These are phyloP conservation scores for Elaphomyces granulatus DNA, from an alignment of 495 filamentous ascomycete species.

Conservation along the genomic window DNA sequence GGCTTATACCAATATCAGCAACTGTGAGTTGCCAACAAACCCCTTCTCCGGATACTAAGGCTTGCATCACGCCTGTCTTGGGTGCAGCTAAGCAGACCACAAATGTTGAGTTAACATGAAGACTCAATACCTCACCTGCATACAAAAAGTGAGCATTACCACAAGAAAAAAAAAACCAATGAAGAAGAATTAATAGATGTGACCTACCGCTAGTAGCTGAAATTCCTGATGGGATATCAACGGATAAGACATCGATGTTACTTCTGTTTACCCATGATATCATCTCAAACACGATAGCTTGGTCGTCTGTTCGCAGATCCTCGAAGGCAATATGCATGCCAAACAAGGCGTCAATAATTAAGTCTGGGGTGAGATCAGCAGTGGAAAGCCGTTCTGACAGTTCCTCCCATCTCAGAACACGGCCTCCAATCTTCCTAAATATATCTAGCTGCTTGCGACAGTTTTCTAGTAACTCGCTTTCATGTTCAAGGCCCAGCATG, in stretches of 20 bases:
- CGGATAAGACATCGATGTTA: slow-evolving; percentile 59
- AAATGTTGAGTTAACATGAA: slow-evolving; percentile 60
- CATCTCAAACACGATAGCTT: slow-evolving; percentile 65
- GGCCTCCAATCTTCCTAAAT: slow-evolving; percentile 62
- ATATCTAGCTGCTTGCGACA: slow-evolving; percentile 61
- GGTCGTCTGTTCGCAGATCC: slow-evolving; percentile 65
- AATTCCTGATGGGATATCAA: slow-evolving; percentile 79
- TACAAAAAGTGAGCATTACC: no score
- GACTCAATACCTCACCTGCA: slow-evolving; percentile 39
- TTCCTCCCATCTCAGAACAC: slow-evolving; percentile 44
- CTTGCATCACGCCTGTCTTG: slow-evolving; percentile 64
- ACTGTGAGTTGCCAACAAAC: slow-evolving; percentile 57
- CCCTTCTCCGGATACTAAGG: slow-evolving; percentile 44
- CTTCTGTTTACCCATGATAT: slow-evolving; percentile 78
- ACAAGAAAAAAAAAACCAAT: no score
- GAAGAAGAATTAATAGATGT: no score
- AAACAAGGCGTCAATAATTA: slow-evolving; percentile 81
- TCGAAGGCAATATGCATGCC: slow-evolving; percentile 75
- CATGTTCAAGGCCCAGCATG: slow-evolving; percentile 64
- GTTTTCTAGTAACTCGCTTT: slow-evolving; percentile 58
- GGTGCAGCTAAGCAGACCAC: slow-evolving; percentile 76
- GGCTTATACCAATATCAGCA: slow-evolving; percentile 73
- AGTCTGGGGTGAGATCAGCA: slow-evolving; percentile 47
- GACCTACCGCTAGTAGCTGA: slow-evolving; percentile 59
- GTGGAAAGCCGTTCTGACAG: slow-evolving; percentile 37